These are phyloP conservation scores for Baudoinia panamericana DNA, from an alignment of 495 filamentous ascomycete genomes.

Conservation along the genomic window DNA sequence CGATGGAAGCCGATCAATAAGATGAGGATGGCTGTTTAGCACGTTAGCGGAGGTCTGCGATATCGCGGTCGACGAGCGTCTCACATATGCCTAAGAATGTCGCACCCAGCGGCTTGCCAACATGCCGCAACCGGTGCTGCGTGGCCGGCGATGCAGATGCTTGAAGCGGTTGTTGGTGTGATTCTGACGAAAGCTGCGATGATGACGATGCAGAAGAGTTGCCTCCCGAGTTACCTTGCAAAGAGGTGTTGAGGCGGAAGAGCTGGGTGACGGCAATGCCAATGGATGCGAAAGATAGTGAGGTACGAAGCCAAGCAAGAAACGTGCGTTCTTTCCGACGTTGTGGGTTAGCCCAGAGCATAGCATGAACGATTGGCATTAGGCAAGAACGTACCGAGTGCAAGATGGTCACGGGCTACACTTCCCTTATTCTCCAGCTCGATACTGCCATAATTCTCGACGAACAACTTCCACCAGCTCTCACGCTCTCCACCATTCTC, in stretches of 20 bases:
- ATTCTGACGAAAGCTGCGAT: slow-evolving; percentile 4
- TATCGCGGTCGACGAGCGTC: slow-evolving; percentile 1
- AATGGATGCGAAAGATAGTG: slow-evolving; percentile 88
- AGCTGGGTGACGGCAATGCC: slow-evolving; percentile 94
- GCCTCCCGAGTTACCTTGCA: slow-evolving; percentile 27
- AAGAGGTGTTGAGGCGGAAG: slow-evolving; percentile 75
- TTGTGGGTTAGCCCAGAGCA: slow-evolving; percentile 2
- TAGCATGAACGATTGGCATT: slow-evolving; percentile 1
- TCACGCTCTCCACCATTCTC: slow-evolving; percentile 17
- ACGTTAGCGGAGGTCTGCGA: background rate
- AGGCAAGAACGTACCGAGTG: slow-evolving; percentile 52
- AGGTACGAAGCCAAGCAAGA: slow-evolving; percentile 91
- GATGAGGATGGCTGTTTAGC: slow-evolving; percentile 51
- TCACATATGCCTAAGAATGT: slow-evolving; percentile 67
- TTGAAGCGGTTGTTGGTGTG: slow-evolving; percentile 2
- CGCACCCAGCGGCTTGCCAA: slow-evolving; percentile 87
- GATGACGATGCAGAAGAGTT: slow-evolving; percentile 8
- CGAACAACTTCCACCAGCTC: slow-evolving; percentile 37
- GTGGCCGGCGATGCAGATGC: slow-evolving; percentile 3
- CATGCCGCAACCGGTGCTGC: slow-evolving; percentile 41
- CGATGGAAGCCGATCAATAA: slow-evolving; percentile 70
- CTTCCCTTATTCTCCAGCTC: slow-evolving; percentile 95
- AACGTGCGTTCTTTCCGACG: slow-evolving; percentile 70
- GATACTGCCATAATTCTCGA: slow-evolving; percentile 64
- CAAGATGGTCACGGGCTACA: slow-evolving; percentile 88